Conservation (phyloP, 2,329 filamentous ascomycete species). For the Botrytis elliptica region DNA sequence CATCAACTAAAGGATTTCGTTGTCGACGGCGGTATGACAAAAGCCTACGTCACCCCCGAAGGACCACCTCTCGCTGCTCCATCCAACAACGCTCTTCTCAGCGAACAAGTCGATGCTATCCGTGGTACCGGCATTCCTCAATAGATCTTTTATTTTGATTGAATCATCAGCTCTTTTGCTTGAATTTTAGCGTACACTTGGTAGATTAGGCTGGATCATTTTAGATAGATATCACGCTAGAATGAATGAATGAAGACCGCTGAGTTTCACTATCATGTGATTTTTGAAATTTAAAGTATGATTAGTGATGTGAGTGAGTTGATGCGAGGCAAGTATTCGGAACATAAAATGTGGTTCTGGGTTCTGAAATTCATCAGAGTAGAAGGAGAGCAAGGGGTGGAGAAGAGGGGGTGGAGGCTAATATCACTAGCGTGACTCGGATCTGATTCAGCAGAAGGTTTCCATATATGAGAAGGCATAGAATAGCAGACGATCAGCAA, state of each 20-base stretch:
- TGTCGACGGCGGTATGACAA: slow-evolving; percentile 94
- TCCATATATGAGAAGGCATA: no score
- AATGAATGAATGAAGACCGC: background rate
- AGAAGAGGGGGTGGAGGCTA: no score
- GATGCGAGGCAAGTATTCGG: background rate
- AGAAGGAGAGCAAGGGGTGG: background rate
- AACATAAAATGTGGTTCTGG: background rate
- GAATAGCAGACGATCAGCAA: no score
- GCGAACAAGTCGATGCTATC: slow-evolving; percentile 39
- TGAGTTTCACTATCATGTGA: background rate
- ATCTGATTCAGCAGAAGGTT: no score
- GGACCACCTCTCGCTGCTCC: slow-evolving; percentile 55
- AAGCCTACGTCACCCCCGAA: slow-evolving; percentile 76
- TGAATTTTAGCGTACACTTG: background rate
- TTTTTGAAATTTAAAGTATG: background rate
- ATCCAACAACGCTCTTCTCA: slow-evolving; percentile 44
- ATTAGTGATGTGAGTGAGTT: background rate
- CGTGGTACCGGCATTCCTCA: slow-evolving; percentile 29
- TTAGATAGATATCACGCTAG: background rate
- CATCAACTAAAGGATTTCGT: slow-evolving; percentile 67
- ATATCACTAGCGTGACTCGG: no score
- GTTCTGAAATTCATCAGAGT: background rate
- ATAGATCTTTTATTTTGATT: background rate
- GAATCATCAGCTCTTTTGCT: background rate
- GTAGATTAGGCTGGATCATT: background rate